Conservation (phyloP, 495 filamentous ascomycete genomes). For the Hapsidospora chrysogenum region DNA sequence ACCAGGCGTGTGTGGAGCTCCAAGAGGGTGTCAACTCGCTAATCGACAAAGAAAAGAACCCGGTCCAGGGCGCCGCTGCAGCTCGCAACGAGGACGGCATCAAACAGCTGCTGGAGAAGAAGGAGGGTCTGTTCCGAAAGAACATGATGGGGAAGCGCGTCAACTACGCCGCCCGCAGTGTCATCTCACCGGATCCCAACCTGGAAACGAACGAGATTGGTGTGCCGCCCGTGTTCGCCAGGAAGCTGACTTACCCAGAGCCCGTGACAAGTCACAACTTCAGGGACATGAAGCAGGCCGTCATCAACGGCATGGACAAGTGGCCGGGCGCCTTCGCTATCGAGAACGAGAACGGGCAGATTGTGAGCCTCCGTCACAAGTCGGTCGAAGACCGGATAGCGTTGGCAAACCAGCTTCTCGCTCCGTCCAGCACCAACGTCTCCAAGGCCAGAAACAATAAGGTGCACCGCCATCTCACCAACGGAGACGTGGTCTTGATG, state of each 20-base stretch:
- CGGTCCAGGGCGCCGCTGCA: constrained; percentile 54
- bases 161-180: constrained; percentile 92
- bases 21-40: constrained; percentile 84
- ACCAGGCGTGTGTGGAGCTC: constrained; percentile 52
- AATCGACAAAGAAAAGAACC: constrained; percentile 74
- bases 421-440: constrained; percentile 60
- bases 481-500: constrained; percentile 95
- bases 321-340: constrained; percentile 92
- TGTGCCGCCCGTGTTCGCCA: constrained; percentile 91
- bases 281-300: constrained; percentile 85
- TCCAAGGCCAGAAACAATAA: constrained; percentile 83
- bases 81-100: constrained; percentile 67
- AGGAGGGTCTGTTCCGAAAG: constrained; percentile 94
- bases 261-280: constrained; percentile 96
- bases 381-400: constrained; percentile 69
- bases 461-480: constrained; percentile 87
- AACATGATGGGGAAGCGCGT: constrained; percentile 99
- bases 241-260: constrained; percentile 91
- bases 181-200: constrained; percentile 96
- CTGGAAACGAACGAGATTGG: constrained; percentile 98
- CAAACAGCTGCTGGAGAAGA: constrained; percentile 96
- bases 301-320: constrained; percentile 81
- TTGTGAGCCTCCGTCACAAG: constrained; percentile 76
- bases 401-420: constrained; percentile 79
- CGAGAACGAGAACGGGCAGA: constrained; percentile 86